Evolutionary conservation across 2,329 filamentous ascomycete genomes (phyloP).

Genomic region (Endocalyx cinctus): DNA sequence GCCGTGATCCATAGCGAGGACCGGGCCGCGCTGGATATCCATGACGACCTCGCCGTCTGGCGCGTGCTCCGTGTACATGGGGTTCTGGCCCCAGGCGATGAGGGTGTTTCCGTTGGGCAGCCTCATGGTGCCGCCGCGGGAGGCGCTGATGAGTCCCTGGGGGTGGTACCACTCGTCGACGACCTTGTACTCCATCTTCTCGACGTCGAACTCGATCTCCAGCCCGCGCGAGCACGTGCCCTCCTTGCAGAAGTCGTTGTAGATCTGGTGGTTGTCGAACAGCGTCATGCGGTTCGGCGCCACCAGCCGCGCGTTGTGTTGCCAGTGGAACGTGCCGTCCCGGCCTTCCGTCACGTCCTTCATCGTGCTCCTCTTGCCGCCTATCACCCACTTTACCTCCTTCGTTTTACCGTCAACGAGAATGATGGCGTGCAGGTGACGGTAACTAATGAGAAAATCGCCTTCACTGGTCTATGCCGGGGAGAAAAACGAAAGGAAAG

Average conservation of each 20-base stretch:
- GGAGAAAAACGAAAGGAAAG: no score
- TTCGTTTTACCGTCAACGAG: constrained; percentile 5
- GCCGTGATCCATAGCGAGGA: constrained; percentile 9
- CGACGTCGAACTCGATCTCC: constrained; percentile 8
- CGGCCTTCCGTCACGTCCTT: constrained; percentile 5
- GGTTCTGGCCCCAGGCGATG: constrained; percentile 12
- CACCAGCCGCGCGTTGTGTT: constrained; percentile 9
- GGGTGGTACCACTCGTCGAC: constrained; percentile 11
- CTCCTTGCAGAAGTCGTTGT: constrained; percentile 7
- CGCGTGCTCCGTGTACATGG: constrained; percentile 10
- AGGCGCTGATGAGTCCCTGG: constrained; percentile 4
- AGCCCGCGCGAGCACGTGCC: constrained; percentile 7
- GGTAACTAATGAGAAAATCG: constrained; percentile 8
- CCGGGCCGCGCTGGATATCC: constrained; percentile 12
- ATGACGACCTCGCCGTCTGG: constrained; percentile 9
- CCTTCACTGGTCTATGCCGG: constrained; percentile 3
- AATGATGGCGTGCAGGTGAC: constrained; percentile 8
- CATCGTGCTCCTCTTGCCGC: constrained; percentile 7
- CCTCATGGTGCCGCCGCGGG: constrained; percentile 5
- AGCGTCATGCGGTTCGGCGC: constrained; percentile 6
- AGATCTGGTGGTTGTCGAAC: constrained; percentile 9
- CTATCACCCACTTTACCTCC: constrained; percentile 7
- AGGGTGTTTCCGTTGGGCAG: constrained; percentile 6
- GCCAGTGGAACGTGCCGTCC: constrained; percentile 8
- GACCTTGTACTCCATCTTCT: constrained; percentile 3